Conservation (phyloP, 2,329 filamentous ascomycete species). For the Diaporthe aspalathi region DNA sequence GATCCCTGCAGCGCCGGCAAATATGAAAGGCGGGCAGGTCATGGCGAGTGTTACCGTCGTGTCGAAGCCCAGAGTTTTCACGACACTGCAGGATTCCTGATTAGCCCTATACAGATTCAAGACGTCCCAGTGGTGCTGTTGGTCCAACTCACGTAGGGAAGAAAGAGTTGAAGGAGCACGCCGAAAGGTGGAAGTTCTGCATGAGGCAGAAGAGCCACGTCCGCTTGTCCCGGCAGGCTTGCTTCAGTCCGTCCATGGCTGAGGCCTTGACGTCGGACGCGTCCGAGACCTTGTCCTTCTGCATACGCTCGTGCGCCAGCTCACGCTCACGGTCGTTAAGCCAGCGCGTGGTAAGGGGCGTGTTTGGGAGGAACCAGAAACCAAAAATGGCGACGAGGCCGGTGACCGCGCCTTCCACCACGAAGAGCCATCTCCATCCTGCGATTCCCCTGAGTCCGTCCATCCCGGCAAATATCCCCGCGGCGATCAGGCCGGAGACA, state of each 20-base stretch:
- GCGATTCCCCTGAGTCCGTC: constrained; percentile 50
- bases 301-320: constrained; percentile 30
- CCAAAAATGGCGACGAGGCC: constrained; percentile 46
- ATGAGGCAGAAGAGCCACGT: constrained; percentile 35
- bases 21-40: constrained; percentile 59
- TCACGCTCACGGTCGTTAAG: constrained; percentile 21
- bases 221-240: constrained; percentile 18
- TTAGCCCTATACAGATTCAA: too few relatives aligned
- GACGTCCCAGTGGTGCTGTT: not conserved
- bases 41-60: constrained; percentile 55
- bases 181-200: constrained; percentile 49
- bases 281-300: constrained; percentile 7
- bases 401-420: constrained; percentile 45
- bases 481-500: constrained; percentile 74
- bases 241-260: constrained; percentile 18
- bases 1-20: constrained; percentile 57
- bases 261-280: constrained; percentile 21
- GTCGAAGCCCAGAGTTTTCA: constrained; percentile 54
- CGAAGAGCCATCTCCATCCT: constrained; percentile 54
- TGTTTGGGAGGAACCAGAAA: constrained; percentile 22
- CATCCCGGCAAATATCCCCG: constrained; percentile 71
- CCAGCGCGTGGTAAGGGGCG: constrained; percentile 29
- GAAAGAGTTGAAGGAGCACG: constrained; percentile 51
- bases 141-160: constrained; percentile 12
- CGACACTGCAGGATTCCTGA: constrained; percentile 44